Evolutionary conservation across 148 eudicot genomes (phyloP), one percentile per base, ranked within the genome.

Genomic region (Rhododendron simsii): DNA sequence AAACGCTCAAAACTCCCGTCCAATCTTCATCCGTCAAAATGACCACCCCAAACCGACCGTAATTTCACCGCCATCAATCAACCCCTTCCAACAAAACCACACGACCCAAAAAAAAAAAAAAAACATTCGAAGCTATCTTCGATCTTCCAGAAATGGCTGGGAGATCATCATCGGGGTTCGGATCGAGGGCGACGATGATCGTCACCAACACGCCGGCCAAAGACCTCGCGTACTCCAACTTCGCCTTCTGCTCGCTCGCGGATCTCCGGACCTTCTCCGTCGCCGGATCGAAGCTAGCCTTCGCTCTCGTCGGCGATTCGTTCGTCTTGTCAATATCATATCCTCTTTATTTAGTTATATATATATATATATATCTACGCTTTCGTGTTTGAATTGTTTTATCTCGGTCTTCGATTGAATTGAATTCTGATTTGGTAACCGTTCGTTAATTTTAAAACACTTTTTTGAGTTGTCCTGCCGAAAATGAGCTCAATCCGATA

Each of bases 141-240:
- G 83, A 83, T 80, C 86, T 71, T 47, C 79, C 86, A 21, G 12
- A 80, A 84, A 88, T 87, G 91, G 87, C 91, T 67, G 87, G 87
- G 83, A 81, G 89, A 83, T 80, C 91, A 81, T 80, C 91, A 83
- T 75, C 91, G 73, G 84, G 89, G 39, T 67, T 53, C 78, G 86
- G 86, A 8, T 75, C 84, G 23, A 14, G 51, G 87, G 23, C 55
- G 80, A 87, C 81, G 80, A 93, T 94, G 98, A 93, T 89, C 85
- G 98, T 95, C 5, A 92, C 94, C n/a, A 93, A 88, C 86, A 94
- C 98, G 26, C 98, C 98, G 1, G 88, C 86, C 0, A 90, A 87
- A 84, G 94, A 92, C 83, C 94, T 95, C 26, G 96, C 90, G 0
- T 82, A 88, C 84, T 92, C 98, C 48, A 95, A 95, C 69, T 85